A percentile compares a stretch with the other conserved stretches of the same genome.
Evolutionary conservation across 441 rosid genomes (phyloP).

Genomic region (Arabidopsis hybrid): DNA sequence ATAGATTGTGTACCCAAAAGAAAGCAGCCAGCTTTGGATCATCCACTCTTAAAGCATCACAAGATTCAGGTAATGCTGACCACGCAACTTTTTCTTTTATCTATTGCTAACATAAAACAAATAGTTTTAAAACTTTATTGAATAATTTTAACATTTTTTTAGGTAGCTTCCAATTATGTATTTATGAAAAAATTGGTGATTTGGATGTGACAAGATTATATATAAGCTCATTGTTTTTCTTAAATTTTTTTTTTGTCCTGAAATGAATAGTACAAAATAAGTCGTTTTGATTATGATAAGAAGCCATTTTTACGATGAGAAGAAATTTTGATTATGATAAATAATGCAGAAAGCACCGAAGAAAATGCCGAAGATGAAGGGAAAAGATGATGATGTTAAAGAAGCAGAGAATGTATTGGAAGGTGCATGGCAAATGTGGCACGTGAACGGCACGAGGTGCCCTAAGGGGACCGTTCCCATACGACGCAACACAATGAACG

Average conservation of each 20-base stretch:
- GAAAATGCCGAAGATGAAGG: conserved; percentile 59
- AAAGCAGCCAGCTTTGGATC: conserved; percentile 75
- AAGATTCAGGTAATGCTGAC: conserved; percentile 63
- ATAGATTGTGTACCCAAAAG: conserved; percentile 64
- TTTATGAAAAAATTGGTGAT: not conserved
- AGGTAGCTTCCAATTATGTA: not conserved
- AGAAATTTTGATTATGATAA: not conserved
- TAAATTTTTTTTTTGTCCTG: no score
- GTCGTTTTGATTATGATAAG: not conserved
- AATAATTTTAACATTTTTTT: not conserved
- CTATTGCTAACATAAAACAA: not conserved
- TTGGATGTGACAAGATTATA: not conserved
- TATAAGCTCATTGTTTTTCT: not conserved
- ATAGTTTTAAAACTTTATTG: not conserved
- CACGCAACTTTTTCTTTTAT: conserved; percentile 5
- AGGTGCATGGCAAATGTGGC: conserved; percentile 79
- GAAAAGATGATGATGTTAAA: conserved; percentile 30
- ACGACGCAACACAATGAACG: conserved; percentile 65
- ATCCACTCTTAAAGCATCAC: conserved; percentile 70
- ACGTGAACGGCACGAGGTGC: conserved; percentile 68
- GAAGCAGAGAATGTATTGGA: conserved; percentile 25
- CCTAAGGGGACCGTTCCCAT: conserved; percentile 74
- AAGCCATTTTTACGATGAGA: not conserved
- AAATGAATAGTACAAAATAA: not conserved
- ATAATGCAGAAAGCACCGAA: conserved; percentile 64